Base-by-base conservation (phyloP, 2,329 filamentous ascomycete species). In the Xylaria sp. region DNA sequence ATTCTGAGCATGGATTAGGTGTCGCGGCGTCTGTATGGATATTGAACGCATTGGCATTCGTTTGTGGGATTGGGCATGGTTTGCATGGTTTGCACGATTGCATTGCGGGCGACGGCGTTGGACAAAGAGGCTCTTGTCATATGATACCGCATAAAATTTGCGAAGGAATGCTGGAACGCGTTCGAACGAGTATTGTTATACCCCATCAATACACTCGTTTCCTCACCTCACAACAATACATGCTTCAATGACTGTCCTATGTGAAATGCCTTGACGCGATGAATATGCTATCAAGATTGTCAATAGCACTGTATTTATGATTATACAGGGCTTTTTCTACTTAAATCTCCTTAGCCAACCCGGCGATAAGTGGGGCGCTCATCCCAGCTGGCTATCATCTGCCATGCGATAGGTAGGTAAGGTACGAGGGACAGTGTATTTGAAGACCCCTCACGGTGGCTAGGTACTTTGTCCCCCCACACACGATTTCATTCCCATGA, bases 91-190 rank as follows among this genome's bases (percentile, higher is more conserved):
- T 43, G 57, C 48, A 59, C 18, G 23, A 56, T 59, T 57, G 67
- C 67, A 67, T 66, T 23, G n/a, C 34, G 7, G 20, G 36, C 28
- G 63, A 46, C 41, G 66, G 63, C 55, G 66, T 68, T 66, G 66
- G 52, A 62, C 12, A 43, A 23, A 53, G 39, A 60, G 60, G 55
- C 43, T 66, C 32, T 65, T 50, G 61, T 39, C 28, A 43, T 43
- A 56, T 48, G 9, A 41, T 56, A 57, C 52, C 39, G 66, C 61
- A 68, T 28, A 28, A 30, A 25, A 50, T 53, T 53, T 52, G 62
- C 62, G 66, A 61, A 65, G 62, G 62, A 45, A 65, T 45, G 43
- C 45, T 57, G 23, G 13, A 25, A 52, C 30, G 64, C 53, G 34
- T 63, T 63, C 46, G 23, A 48, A 62, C 52, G 53, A 66, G 64